A percentile compares a stretch with the other conserved stretches of the same genome.
phyloP scores from a whole-genome alignment of 2,329 filamentous ascomycete species.

The Amauroascus verrucosus region DNA sequence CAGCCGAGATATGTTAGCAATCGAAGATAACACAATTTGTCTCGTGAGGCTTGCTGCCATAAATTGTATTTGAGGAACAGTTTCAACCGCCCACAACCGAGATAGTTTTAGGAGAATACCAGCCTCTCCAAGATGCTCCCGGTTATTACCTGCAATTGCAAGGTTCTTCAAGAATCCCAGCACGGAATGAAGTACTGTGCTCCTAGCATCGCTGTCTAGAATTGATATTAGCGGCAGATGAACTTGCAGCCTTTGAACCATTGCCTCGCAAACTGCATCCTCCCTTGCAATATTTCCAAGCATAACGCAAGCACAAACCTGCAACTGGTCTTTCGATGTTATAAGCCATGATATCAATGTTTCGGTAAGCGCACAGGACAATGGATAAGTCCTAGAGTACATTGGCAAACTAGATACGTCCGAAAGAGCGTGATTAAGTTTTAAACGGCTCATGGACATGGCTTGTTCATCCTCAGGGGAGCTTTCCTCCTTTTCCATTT shows the following conservation, averaged over 20 bases:
- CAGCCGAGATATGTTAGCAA: conserved; percentile 30
- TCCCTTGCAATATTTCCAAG: conserved; percentile 40
- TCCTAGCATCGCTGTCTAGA: conserved; percentile 29
- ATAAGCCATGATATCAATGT: conserved; percentile 34
- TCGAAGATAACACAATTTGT: conserved; percentile 30
- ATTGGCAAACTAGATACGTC: conserved; percentile 32
- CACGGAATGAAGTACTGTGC: conserved; percentile 35
- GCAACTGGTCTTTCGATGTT: conserved; percentile 33
- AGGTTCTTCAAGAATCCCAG: conserved; percentile 42
- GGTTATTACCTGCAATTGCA: conserved; percentile 36
- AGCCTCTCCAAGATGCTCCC: conserved; percentile 29
- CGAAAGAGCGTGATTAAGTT: conserved; percentile 33
- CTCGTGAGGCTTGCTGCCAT: conserved; percentile 34
- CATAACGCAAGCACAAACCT: conserved; percentile 39
- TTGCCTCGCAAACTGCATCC: conserved; percentile 33
- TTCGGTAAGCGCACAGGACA: conserved; percentile 29
- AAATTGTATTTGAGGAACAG: conserved; percentile 38
- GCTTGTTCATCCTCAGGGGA: conserved; percentile 28
- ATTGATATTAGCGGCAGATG: conserved; percentile 34
- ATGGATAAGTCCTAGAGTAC: conserved; percentile 32
- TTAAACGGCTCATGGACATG: conserved; percentile 29
- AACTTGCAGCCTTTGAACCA: conserved; percentile 32
- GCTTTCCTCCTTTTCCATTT: conserved; percentile 20
- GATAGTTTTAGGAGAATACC: conserved; percentile 33
- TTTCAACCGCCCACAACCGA: conserved; percentile 33